Conservation (phyloP, 306 rosid genomes). For the Dalbergia cochinchinensis region DNA sequence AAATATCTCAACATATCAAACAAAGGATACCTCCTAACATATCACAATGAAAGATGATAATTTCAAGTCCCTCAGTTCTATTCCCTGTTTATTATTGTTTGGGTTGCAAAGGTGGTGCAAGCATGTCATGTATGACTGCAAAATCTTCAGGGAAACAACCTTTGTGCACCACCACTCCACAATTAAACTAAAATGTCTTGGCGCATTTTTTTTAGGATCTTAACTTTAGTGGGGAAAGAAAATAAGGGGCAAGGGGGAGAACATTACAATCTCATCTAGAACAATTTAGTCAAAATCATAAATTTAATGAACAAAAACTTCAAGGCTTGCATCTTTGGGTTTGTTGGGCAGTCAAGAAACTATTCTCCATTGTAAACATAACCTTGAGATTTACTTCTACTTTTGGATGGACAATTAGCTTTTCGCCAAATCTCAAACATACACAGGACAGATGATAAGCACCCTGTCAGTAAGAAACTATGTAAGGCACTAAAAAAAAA, state of each 20-base stretch:
- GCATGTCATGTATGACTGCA: conserved; percentile 18
- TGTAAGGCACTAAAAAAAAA: neutral
- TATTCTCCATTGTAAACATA: neutral
- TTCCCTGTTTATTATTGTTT: conserved; percentile 15
- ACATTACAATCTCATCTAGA: conserved; percentile 13
- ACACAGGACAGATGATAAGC: conserved; percentile 15
- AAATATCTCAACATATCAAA: too few relatives aligned
- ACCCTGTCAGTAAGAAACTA: conserved; percentile 16
- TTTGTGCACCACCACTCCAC: neutral
- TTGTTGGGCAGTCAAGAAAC: conserved; percentile 18
- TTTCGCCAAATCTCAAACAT: conserved; percentile 24
- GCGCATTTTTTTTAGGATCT: conserved; percentile 6
- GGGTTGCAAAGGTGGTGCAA: neutral
- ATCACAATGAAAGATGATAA: neutral
- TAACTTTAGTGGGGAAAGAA: neutral
- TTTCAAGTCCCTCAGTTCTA: neutral
- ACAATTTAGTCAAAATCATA: neutral
- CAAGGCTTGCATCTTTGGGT: conserved; percentile 21
- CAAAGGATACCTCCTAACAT: too few relatives aligned
- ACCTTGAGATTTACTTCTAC: conserved; percentile 3
- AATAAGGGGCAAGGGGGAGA: neutral
- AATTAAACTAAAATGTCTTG: neutral
- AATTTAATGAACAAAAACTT: neutral
- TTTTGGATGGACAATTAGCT: conserved; percentile 23
- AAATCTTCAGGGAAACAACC: neutral